Conservation (phyloP, 192 early-diverging fungal species). For the Obelidium mucronatum region DNA sequence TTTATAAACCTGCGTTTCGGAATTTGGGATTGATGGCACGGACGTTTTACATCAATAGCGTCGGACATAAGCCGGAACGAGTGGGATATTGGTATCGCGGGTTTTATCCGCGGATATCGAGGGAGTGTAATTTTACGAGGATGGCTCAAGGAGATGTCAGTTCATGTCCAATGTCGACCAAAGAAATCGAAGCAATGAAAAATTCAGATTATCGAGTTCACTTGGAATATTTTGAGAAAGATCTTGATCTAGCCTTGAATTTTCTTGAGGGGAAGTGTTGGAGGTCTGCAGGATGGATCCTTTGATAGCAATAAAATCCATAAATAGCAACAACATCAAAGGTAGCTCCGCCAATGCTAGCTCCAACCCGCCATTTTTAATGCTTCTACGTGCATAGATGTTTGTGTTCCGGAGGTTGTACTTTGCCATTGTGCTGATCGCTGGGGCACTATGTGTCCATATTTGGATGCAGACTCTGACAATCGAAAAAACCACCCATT, state of each 20-base stretch:
- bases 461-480: no score
- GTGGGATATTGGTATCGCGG: conserved; percentile 6
- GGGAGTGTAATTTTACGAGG: conserved; percentile 25
- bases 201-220: conserved; percentile 28
- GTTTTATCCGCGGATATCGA: conserved; percentile 15
- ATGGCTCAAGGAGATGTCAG: conserved; percentile 15
- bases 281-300: conserved; percentile 3
- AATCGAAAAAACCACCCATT: no score
- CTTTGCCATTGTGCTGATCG: no score
- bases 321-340: no score
- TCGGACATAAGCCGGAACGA: conserved; percentile 22
- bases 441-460: no score
- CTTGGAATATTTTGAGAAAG: conserved; percentile 8
- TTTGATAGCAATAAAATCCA: no score
- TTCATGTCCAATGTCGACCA: conserved; percentile 8
- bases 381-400: no score
- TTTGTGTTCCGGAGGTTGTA: no score
- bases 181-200: conserved; percentile 29
- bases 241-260: not conserved
- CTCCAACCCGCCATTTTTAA: no score
- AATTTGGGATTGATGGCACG: conserved; percentile 13
- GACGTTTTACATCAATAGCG: conserved; percentile 19
- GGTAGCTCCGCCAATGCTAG: no score
- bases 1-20: conserved; percentile 28
- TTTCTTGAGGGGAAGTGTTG: conserved; percentile 16